phyloP scores from a whole-genome alignment of 805 yeast genomes.

The Scheffersomyces amazonensis region DNA sequence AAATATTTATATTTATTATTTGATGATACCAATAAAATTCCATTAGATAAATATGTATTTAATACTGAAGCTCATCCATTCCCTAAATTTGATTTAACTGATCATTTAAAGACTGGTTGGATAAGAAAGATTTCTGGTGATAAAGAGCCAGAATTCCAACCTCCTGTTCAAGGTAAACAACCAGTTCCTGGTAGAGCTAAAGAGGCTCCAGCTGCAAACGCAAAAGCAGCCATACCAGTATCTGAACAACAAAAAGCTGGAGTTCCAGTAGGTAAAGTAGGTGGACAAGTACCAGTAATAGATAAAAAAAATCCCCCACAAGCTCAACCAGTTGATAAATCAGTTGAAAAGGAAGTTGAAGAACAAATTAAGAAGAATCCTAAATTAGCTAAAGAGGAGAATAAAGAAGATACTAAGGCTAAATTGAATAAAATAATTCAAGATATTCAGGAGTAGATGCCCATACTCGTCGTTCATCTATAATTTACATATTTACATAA shows the following conservation, averaged over 20 bases:
- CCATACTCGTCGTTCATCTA: no score
- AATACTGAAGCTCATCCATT: conserved; percentile 94
- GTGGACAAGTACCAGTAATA: no score
- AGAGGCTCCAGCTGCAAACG: not conserved
- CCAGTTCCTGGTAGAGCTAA: conserved; percentile 9
- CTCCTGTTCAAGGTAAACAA: not conserved
- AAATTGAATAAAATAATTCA: conserved; percentile 19
- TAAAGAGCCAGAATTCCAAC: conserved; percentile 7
- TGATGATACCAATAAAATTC: conserved; percentile 62
- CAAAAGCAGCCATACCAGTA: not conserved
- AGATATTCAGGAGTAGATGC: no score
- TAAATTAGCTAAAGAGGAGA: conserved; percentile 21
- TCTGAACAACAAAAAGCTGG: not conserved
- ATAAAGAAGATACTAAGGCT: conserved; percentile 22
- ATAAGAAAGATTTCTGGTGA: conserved; percentile 28
- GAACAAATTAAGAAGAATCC: conserved; percentile 38
- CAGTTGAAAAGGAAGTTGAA: conserved; percentile 28
- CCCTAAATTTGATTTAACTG: conserved; percentile 61
- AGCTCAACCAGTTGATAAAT: conserved; percentile 41
- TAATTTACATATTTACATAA: no score
- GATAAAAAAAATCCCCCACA: conserved; percentile 34
- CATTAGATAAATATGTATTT: conserved; percentile 69
- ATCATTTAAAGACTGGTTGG: conserved; percentile 64
- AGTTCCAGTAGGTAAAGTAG: conserved; percentile 10
- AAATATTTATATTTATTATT: conserved; percentile 80